These are phyloP conservation scores for Microsporum ferrugineum DNA, from an alignment of 2,329 filamentous ascomycete species.

Conservation along the genomic window DNA sequence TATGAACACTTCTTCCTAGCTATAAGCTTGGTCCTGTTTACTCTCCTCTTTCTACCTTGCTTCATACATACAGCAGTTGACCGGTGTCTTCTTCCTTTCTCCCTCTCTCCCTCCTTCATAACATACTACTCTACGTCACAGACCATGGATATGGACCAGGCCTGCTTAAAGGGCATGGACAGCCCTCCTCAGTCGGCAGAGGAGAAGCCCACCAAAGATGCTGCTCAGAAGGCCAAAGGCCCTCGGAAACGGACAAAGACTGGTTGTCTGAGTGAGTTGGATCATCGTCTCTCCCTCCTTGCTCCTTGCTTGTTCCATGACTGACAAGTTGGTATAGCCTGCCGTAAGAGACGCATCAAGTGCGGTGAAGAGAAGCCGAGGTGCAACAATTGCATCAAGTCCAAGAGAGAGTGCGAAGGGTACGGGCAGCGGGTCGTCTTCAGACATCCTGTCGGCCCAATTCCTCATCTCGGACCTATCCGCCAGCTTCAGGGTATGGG, in stretches of 20 bases:
- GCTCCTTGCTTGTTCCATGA: background rate
- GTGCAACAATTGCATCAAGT: constrained; percentile 38
- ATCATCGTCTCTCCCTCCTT: background rate
- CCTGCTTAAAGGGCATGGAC: background rate
- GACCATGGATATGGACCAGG: constrained; percentile 4
- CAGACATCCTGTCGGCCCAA: constrained; percentile 30
- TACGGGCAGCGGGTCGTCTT: constrained; percentile 34
- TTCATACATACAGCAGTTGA: background rate
- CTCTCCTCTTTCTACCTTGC: background rate
- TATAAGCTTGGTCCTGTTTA: background rate
- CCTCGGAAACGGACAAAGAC: constrained; percentile 73
- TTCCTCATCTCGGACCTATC: constrained; percentile 16
- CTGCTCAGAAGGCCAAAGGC: constrained; percentile 18
- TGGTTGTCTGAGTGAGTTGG: constrained; percentile 67
- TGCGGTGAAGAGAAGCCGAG: constrained; percentile 67
- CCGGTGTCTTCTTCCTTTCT: background rate
- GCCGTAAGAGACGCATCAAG: constrained; percentile 89
- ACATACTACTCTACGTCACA: background rate
- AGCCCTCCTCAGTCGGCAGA: constrained; percentile 1
- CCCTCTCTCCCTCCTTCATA: background rate
- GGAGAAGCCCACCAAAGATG: constrained; percentile 13
- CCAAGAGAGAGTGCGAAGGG: constrained; percentile 36
- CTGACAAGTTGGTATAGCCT: constrained; percentile 45
- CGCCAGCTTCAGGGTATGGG: constrained; percentile 14
- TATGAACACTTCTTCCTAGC: background rate